Base-by-base conservation (phyloP, 2,329 filamentous ascomycete species). In the Fusarium devonianum region DNA sequence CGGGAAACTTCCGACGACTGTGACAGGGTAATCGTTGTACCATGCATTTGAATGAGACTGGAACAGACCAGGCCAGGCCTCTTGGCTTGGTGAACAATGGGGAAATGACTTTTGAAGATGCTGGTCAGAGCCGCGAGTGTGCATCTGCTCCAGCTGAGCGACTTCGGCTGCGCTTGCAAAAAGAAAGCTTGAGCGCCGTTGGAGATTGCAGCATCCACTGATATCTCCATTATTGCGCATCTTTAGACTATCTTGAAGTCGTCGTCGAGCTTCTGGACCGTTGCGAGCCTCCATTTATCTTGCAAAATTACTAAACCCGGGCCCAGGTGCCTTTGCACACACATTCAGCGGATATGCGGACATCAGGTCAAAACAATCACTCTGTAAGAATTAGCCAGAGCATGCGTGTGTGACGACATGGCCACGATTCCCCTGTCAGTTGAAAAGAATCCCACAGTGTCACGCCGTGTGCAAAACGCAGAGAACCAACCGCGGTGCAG, bases 101-200 rank as follows among this genome's bases (percentile, higher is more conserved):
- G 32, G 28, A 44, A 38, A 19, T 29, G 12, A 40, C 49, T 35
- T 54, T 29, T 28, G 47, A 53, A 40, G 25, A 28, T 35, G 26
- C 17, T 22, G n/a, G n/a, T n/a, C n/a, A 32, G 8, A 32, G 23
- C n/a, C 30, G n/a, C n/a, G n/a, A 14, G n/a, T 17, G 14, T 41
- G 38, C 38, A 13, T 29, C 13, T 23, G 5, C 7, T 23, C 16
- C 22, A 26, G 26, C 37, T n/a, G 38, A 21, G 30, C 16, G 28
- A 37, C 16, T 25, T 19, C 16, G 30, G 30, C 30, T 19, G 16
- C 30, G 19, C 16, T 33, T 41, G 7, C 17, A 9, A 14, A n/a
- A 19, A 30, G 12, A 7, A 17, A 11, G 32, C 32, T 18, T 18
- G n/a, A n/a, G 9, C 10, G n/a, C n/a, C 11, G 11, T 26, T 26